These are phyloP conservation scores for Candolleomyces aberdarensis DNA, from an alignment of 768 basidiomycete genomes.

Conservation along the genomic window DNA sequence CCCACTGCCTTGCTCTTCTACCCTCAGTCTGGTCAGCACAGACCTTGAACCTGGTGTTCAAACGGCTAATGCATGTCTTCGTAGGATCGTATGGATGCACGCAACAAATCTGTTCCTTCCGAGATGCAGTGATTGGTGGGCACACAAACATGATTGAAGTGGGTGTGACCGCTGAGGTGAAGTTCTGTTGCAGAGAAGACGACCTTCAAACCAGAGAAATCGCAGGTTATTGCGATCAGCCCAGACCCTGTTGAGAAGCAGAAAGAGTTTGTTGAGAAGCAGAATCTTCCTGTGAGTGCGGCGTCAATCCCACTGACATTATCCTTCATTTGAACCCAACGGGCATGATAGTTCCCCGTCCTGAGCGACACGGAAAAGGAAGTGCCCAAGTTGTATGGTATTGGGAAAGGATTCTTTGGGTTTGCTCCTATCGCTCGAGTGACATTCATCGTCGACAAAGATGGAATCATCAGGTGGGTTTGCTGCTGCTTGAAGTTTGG, in stretches of 20 bases:
- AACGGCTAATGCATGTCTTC: background rate
- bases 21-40: slow-evolving; percentile 55
- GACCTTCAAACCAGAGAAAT: slow-evolving; percentile 59
- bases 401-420: slow-evolving; percentile 70
- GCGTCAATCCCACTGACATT: background rate
- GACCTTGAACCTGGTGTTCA: background rate
- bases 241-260: slow-evolving; percentile 71
- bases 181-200: slow-evolving; percentile 46
- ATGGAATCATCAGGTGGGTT: slow-evolving; percentile 62
- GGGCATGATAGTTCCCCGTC: slow-evolving; percentile 82
- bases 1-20: slow-evolving; percentile 81
- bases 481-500: background rate
- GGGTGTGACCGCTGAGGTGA: too few relatives aligned
- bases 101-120: slow-evolving; percentile 77
- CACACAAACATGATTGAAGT: slow-evolving; percentile 4
- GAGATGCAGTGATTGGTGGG: slow-evolving; percentile 71
- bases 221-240: slow-evolving; percentile 72
- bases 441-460: slow-evolving; percentile 74
- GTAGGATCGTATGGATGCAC: slow-evolving; percentile 76
- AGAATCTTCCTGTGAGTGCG: slow-evolving; percentile 56
- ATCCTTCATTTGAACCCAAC: background rate
- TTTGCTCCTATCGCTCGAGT: slow-evolving; percentile 55
- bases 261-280: slow-evolving; percentile 68
- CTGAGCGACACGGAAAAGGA: slow-evolving; percentile 67
- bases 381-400: slow-evolving; percentile 59